Base-by-base conservation (phyloP, 2,329 filamentous ascomycete genomes). In the Venturia effusa region DNA sequence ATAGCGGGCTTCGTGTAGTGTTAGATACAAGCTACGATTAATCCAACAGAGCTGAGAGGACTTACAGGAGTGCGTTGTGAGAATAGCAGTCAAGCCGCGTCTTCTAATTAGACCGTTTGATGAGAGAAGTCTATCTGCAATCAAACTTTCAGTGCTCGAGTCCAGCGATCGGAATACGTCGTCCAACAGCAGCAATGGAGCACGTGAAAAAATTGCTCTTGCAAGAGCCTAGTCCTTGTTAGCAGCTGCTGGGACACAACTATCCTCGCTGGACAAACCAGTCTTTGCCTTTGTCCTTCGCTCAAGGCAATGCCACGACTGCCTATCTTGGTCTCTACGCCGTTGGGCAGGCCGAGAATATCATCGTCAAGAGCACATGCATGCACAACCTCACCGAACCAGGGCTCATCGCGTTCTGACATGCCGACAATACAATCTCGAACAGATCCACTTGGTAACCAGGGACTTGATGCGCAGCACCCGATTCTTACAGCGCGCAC, bases 401-500 rank as follows among this genome's bases (percentile, higher is more conserved):
- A 48, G 15, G 3, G 6, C 24, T 6, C 19, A 51, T 62, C 27
- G 4, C 4, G 32, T n/a, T 43, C n/a, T 27, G 24, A 45, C 40
- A 37, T 37, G 22, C 60, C 60, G 17, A 34, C 24, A 17, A 62
- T 37, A 48, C 24, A 30, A 6, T 62, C 60, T 24, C 43, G 34
- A 24, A 62, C 27, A 27, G 41, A 43, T 7, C 60, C 60, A 45
- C 32, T 62, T 48, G 60, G 60, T 15, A 71, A 57, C 70, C 70
- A 71, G 0, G 70, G 68, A 4, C 39, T 65, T 54, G 71, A 68
- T 5, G 61, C 54, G 54, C 69, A 70, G 59, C 61, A 70, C 13
- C 68, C 68, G 4, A 64, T 61, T 13, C 63, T n/a, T 27, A 34
- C 30, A 0, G 59, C 59, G 4, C n/a, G 27, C 13, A 63, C 43